A percentile compares a stretch with the other conserved stretches of the same genome.
Conservation (phyloP, 1,139 yeast species). For the Hanseniaspora uvarum region DNA sequence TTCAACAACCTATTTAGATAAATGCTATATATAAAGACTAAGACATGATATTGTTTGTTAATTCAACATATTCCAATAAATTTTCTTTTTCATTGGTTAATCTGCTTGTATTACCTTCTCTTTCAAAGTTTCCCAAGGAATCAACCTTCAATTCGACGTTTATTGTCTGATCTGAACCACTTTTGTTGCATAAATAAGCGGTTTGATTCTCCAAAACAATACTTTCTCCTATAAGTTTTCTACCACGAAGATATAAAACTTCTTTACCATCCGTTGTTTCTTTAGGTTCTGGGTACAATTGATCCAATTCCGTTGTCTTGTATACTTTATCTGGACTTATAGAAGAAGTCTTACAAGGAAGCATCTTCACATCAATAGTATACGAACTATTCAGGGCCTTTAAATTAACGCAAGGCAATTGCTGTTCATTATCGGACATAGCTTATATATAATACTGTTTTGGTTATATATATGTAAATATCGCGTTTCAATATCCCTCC, state of each 20-base stretch:
- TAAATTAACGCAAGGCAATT: neutral
- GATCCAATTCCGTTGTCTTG: constrained; percentile 22
- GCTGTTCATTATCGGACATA: neutral
- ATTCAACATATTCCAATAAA: constrained; percentile 22
- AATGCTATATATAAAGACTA: neutral
- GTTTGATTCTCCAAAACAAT: constrained; percentile 8
- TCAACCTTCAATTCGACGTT: constrained; percentile 1
- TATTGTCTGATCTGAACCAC: neutral
- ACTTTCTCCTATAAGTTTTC: constrained; percentile 24
- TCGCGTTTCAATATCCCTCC: neutral
- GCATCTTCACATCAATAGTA: constrained; percentile 20
- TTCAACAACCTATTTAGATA: constrained; percentile 7
- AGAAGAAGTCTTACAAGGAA: constrained; percentile 2
- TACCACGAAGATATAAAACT: constrained; percentile 25
- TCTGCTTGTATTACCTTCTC: constrained; percentile 26
- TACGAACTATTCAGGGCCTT: constrained; percentile 17
- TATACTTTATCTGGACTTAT: neutral
- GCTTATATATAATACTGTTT: neutral
- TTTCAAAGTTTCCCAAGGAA: constrained; percentile 22
- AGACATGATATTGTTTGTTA: constrained; percentile 17
- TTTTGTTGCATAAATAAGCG: neutral
- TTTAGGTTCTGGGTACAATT: constrained; percentile 20
- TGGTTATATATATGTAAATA: neutral
- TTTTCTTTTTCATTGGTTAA: constrained; percentile 21
- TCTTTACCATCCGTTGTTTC: constrained; percentile 1